Evolutionary conservation across 345 rosid species (phyloP).

Genomic region (Pistacia vera): DNA sequence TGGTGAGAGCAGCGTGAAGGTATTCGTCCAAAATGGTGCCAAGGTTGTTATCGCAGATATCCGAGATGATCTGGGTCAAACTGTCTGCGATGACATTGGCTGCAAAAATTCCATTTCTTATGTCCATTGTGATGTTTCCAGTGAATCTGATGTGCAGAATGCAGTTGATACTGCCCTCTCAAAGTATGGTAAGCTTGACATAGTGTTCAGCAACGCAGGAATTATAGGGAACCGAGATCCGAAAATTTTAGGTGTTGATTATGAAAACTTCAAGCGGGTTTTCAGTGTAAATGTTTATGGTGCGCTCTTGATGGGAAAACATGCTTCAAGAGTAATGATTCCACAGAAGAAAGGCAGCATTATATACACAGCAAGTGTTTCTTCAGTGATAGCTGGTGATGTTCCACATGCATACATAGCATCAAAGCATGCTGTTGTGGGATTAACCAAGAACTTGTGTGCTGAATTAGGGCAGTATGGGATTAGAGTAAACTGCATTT

Average conservation of each 20-base stretch:
- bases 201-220: slow-evolving; percentile 36
- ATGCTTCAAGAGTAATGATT: slow-evolving; percentile 32
- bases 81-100: slow-evolving; percentile 25
- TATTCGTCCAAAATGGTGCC: slow-evolving; percentile 31
- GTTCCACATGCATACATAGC: slow-evolving; percentile 14
- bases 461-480: slow-evolving; percentile 27
- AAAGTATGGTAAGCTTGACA: slow-evolving; percentile 35
- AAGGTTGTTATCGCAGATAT: slow-evolving; percentile 36
- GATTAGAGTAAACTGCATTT: slow-evolving; percentile 26
- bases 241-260: not conserved
- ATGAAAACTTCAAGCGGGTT: slow-evolving; percentile 16
- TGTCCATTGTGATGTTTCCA: slow-evolving; percentile 31
- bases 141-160: slow-evolving; percentile 20
- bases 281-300: slow-evolving; percentile 26
- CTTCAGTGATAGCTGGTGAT: not conserved
- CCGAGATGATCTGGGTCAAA: slow-evolving; percentile 33
- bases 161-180: slow-evolving; percentile 29
- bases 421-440: slow-evolving; percentile 23
- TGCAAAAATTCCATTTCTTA: slow-evolving; percentile 13
- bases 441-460: slow-evolving; percentile 19
- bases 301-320: slow-evolving; percentile 27
- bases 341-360: slow-evolving; percentile 25
- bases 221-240: not conserved
- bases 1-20: slow-evolving; percentile 26
- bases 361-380: slow-evolving; percentile 20